Conservation (phyloP, 805 yeast genomes). For the Naumovozyma dairenensis region DNA sequence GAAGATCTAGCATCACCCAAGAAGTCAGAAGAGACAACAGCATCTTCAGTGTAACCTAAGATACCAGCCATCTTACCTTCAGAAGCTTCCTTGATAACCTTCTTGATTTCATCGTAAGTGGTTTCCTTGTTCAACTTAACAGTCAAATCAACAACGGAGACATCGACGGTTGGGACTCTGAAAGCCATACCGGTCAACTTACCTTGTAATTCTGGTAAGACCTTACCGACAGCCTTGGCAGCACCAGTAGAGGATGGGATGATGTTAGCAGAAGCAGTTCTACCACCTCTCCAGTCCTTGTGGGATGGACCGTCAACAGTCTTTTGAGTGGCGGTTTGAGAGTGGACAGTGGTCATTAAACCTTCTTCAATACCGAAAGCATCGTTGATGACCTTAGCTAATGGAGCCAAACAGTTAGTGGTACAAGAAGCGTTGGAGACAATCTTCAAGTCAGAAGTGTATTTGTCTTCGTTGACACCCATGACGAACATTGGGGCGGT, state of each 20-base stretch:
- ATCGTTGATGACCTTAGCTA: slow-evolving; percentile 60
- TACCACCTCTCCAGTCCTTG: slow-evolving; percentile 76
- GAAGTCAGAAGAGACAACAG: slow-evolving; percentile 64
- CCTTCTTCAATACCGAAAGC: slow-evolving; percentile 62
- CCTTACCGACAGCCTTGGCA: slow-evolving; percentile 69
- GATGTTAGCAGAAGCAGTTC: slow-evolving; percentile 68
- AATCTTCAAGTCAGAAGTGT: slow-evolving; percentile 46
- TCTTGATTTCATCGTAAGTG: slow-evolving; percentile 56
- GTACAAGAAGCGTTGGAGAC: slow-evolving; percentile 68
- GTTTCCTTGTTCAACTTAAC: slow-evolving; percentile 49
- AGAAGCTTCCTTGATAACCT: slow-evolving; percentile 48
- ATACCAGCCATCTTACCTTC: slow-evolving; percentile 54
- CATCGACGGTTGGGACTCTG: slow-evolving; percentile 68
- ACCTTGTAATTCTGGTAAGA: slow-evolving; percentile 61
- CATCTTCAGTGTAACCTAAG: slow-evolving; percentile 61
- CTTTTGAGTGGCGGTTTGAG: slow-evolving; percentile 64
- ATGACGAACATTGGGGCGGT: slow-evolving; percentile 68
- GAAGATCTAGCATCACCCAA: slow-evolving; percentile 52
- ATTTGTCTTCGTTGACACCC: slow-evolving; percentile 57
- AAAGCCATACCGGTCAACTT: slow-evolving; percentile 66
- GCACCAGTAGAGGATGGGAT: slow-evolving; percentile 73
- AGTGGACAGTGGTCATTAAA: slow-evolving; percentile 67
- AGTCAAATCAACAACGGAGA: slow-evolving; percentile 63
- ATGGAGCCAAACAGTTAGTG: slow-evolving; percentile 67
- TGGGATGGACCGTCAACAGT: slow-evolving; percentile 71